A percentile compares a stretch with the other conserved stretches of the same genome.
Evolutionary conservation across 2,329 filamentous ascomycete genomes (phyloP).

Genomic region (Sporothrix sp.): DNA sequence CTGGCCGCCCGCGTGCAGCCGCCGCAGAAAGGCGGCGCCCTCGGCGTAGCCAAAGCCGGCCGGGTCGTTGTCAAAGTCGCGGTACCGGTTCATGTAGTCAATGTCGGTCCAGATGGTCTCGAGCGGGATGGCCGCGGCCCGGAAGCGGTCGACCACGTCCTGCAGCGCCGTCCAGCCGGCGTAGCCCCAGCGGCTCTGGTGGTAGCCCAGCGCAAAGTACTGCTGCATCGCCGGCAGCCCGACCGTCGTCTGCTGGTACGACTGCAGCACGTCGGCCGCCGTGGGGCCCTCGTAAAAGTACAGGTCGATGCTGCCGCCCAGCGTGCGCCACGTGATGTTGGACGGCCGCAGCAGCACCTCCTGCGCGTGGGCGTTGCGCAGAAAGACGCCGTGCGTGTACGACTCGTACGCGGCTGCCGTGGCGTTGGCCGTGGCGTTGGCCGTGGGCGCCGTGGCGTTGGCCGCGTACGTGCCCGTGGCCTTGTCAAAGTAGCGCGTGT

Average conservation of each 20-base stretch:
- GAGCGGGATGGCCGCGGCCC: slow-evolving; percentile 53
- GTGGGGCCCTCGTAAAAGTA: slow-evolving; percentile 70
- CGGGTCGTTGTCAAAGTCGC: slow-evolving; percentile 54
- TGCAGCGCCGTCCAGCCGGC: slow-evolving; percentile 59
- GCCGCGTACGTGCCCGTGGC: slow-evolving; percentile 43
- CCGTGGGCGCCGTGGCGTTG: slow-evolving; percentile 41
- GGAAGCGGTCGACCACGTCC: slow-evolving; percentile 58
- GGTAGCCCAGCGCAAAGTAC: slow-evolving; percentile 73
- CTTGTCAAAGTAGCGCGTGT: slow-evolving; percentile 60
- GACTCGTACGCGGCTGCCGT: slow-evolving; percentile 30
- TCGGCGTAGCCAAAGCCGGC: slow-evolving; percentile 45
- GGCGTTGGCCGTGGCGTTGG: background rate
- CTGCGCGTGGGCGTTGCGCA: slow-evolving; percentile 55
- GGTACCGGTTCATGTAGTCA: slow-evolving; percentile 56
- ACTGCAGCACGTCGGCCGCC: slow-evolving; percentile 56
- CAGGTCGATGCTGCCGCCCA: slow-evolving; percentile 69
- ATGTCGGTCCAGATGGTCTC: slow-evolving; percentile 68
- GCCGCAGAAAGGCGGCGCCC: slow-evolving; percentile 50
- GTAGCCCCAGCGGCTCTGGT: slow-evolving; percentile 80
- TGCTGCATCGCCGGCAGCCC: slow-evolving; percentile 70
- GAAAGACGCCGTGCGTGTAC: slow-evolving; percentile 48
- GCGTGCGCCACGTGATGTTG: slow-evolving; percentile 43
- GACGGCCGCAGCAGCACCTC: slow-evolving; percentile 45
- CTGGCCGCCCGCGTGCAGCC: slow-evolving; percentile 54
- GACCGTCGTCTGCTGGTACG: slow-evolving; percentile 52